phyloP scores from a whole-genome alignment of 805 yeast species.

The Cyberlindnera mississippiensis region DNA sequence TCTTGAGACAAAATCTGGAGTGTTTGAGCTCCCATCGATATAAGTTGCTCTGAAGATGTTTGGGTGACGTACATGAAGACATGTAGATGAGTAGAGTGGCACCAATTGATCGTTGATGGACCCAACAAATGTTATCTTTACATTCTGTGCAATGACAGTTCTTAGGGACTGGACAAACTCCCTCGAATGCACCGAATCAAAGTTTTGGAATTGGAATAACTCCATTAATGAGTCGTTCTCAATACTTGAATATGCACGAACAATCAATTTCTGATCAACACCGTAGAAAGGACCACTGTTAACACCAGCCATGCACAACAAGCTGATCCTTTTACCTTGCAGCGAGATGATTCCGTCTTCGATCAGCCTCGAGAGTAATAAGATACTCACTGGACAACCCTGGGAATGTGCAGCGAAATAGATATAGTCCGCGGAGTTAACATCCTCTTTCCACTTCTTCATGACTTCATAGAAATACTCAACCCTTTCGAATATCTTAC shows the following conservation, averaged over 20 bases:
- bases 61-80: conserved; percentile 82
- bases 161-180: conserved; percentile 66
- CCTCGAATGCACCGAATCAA: conserved; percentile 65
- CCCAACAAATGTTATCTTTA: conserved; percentile 78
- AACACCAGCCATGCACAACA: conserved; percentile 93
- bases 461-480: conserved; percentile 72
- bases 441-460: conserved; percentile 54
- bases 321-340: conserved; percentile 44
- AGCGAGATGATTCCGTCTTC: conserved; percentile 48
- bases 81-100: conserved; percentile 84
- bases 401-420: conserved; percentile 94
- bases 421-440: conserved; percentile 73
- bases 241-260: conserved; percentile 85
- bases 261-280: conserved; percentile 74
- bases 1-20: conserved; percentile 75
- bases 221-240: conserved; percentile 86
- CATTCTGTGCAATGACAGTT: conserved; percentile 61
- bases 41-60: conserved; percentile 86
- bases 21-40: conserved; percentile 73
- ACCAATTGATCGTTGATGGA: conserved; percentile 92
- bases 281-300: conserved; percentile 94
- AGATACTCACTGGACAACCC: conserved; percentile 89
- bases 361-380: conserved; percentile 68
- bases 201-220: conserved; percentile 81
- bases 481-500: conserved; percentile 82